Percentiles rank a stretch among this genome's conserved stretches.
These are phyloP conservation scores for Mycena metata DNA, from an alignment of 768 basidiomycete genomes.

Conservation along the genomic window DNA sequence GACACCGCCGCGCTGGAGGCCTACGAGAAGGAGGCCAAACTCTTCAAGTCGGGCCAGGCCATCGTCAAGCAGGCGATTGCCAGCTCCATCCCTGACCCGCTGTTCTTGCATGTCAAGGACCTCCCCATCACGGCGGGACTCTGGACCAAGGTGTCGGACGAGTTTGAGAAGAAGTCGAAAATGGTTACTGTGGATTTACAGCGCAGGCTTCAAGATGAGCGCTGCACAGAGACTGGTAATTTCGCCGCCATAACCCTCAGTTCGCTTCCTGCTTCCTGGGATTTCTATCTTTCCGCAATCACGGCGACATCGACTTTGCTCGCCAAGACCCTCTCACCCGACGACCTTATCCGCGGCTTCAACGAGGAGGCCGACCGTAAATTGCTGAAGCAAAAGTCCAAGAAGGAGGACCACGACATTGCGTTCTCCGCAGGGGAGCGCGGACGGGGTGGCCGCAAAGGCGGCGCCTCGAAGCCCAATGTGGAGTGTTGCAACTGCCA, in stretches of 20 bases:
- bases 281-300: conserved; percentile 39
- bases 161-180: conserved; percentile 41
- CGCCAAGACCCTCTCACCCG: conserved; percentile 26
- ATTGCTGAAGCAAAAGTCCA: conserved; percentile 26
- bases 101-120: conserved; percentile 39
- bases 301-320: conserved; percentile 36
- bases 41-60: conserved; percentile 38
- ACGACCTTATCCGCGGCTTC: conserved; percentile 38
- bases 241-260: too few species aligned
- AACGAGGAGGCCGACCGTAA: conserved; percentile 38
- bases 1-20: not conserved
- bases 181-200: conserved; percentile 44
- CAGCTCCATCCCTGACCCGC: conserved; percentile 37
- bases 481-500: conserved; percentile 41
- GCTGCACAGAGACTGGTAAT: conserved; percentile 42
- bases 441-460: not conserved
- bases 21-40: conserved; percentile 24
- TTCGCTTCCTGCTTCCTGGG: conserved; percentile 43
- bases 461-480: not conserved
- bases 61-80: conserved; percentile 41
- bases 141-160: conserved; percentile 39
- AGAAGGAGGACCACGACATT: conserved; percentile 25
- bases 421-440: conserved; percentile 27
- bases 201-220: conserved; percentile 37
- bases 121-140: conserved; percentile 15